phyloP scores from a whole-genome alignment of 441 rosid genomes.

The Rhodomyrtus psidioides region DNA sequence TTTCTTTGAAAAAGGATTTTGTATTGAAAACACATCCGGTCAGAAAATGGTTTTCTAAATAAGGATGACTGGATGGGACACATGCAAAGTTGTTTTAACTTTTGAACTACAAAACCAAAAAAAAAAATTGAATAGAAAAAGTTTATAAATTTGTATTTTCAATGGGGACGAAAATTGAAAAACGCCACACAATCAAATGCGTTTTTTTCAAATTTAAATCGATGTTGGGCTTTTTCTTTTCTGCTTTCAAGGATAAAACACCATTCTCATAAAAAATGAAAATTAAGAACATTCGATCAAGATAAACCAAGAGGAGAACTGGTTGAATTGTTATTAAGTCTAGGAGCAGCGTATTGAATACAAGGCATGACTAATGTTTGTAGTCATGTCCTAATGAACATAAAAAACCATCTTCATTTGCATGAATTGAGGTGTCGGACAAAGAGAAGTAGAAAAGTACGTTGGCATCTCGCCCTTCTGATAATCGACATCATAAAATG shows the following conservation, averaged over 20 bases:
- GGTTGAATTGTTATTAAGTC: neutral
- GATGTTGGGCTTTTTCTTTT: neutral
- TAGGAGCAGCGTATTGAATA: no score
- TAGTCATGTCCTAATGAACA: no score
- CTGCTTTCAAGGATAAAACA: neutral
- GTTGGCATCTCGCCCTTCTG: no score
- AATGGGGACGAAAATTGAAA: neutral
- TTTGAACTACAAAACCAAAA: neutral
- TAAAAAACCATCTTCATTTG: no score
- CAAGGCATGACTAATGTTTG: no score
- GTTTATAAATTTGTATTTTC: neutral
- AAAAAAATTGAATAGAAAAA: neutral
- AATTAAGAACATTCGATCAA: neutral
- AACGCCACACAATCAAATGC: fast-evolving
- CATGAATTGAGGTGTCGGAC: no score
- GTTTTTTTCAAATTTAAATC: neutral
- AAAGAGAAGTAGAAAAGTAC: no score
- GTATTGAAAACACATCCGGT: neutral
- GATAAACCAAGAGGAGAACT: neutral
- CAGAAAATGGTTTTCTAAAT: neutral
- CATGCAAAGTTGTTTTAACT: neutral
- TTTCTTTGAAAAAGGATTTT: neutral
- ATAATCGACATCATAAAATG: no score
- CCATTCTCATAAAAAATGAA: neutral
- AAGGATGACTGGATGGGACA: neutral